A percentile compares a stretch with the other conserved stretches of the same genome.
phyloP scores from a whole-genome alignment of 2,329 filamentous ascomycete species.

The Pseudogymnoascus sp. region DNA sequence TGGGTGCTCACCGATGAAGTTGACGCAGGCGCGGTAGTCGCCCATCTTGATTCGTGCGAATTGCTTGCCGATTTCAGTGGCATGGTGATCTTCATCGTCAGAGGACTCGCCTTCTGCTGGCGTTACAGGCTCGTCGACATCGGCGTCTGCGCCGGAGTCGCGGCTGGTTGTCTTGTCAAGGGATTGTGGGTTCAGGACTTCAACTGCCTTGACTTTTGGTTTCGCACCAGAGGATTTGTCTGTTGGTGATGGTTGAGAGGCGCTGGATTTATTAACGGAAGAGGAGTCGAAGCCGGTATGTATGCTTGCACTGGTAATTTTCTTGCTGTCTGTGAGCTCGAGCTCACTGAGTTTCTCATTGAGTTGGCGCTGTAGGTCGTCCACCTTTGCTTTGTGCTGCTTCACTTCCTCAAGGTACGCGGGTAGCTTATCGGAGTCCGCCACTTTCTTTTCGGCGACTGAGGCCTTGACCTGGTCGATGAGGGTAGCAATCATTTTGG shows the following conservation, averaged over 20 bases:
- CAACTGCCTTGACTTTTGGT: constrained; percentile 46
- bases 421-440: constrained; percentile 50
- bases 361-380: constrained; percentile 68
- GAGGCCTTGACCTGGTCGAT: constrained; percentile 80
- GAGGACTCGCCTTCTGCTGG: constrained; percentile 44
- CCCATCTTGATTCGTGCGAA: constrained; percentile 72
- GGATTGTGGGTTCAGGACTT: constrained; percentile 65
- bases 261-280: constrained; percentile 57
- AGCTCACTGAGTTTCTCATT: constrained; percentile 66
- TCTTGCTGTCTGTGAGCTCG: constrained; percentile 74
- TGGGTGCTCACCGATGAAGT: constrained; percentile 73
- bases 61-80: constrained; percentile 66
- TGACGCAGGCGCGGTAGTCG: constrained; percentile 64
- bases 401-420: constrained; percentile 73
- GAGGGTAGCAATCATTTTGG: constrained; percentile 96
- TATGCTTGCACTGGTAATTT: constrained; percentile 89
- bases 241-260: constrained; percentile 13
- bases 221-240: constrained; percentile 33
- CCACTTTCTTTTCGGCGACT: constrained; percentile 63
- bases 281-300: constrained; percentile 89
- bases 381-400: constrained; percentile 68
- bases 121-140: constrained; percentile 44
- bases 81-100: constrained; percentile 66
- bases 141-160: constrained; percentile 51
- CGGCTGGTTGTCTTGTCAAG: constrained; percentile 33